Evolutionary conservation across 2,329 filamentous ascomycete genomes (phyloP), one percentile per base, ranked within the genome.

Genomic region (Calonectria honghensis): DNA sequence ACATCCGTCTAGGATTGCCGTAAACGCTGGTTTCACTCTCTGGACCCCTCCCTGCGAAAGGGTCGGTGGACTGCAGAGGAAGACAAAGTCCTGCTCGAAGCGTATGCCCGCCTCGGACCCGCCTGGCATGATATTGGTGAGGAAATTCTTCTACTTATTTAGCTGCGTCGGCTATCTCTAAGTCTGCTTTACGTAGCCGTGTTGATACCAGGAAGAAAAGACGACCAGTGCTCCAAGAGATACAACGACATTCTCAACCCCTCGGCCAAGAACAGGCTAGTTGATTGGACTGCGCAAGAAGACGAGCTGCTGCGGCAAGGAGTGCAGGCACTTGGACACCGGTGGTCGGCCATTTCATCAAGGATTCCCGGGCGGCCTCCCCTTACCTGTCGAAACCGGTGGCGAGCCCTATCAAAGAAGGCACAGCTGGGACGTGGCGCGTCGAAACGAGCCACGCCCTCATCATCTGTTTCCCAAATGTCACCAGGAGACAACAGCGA

Each of bases 21-120:
- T 3, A 82, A 82, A 75, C 77, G 81, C 45, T 82, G 81, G 81
- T 81, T 82, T 76, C 81, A 82, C 64, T 82, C 81, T 11, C 75
- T 82, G 6, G 79, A 82, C 29, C 81, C 81, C 2, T 82, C 81
- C 1, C 50, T 82, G 16, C 76, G 81, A 7, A 82, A 82, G 29
- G 81, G 81, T 4, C 64, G 80, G 54, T 82, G 81, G 81, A 82
- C 81, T 11, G 75, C 76, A 59, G 78, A 82, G 24, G 81, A 82
- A 29, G 81, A 82, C 70, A 79, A 81, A 48, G 79, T 80, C 35
- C 68, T 82, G 1, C 76, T 82, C n/a, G 79, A 77, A 29, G 81
- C 81, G 13, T 81, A 82, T 27, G 74, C 80, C 29, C 77, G 79
- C 14, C 76, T 82, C 27, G 78, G 78, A 10, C 80, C 80, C 0